These are phyloP conservation scores for Solanum ossicruentum DNA, from an alignment of 257 asterid species.

Conservation along the genomic window DNA sequence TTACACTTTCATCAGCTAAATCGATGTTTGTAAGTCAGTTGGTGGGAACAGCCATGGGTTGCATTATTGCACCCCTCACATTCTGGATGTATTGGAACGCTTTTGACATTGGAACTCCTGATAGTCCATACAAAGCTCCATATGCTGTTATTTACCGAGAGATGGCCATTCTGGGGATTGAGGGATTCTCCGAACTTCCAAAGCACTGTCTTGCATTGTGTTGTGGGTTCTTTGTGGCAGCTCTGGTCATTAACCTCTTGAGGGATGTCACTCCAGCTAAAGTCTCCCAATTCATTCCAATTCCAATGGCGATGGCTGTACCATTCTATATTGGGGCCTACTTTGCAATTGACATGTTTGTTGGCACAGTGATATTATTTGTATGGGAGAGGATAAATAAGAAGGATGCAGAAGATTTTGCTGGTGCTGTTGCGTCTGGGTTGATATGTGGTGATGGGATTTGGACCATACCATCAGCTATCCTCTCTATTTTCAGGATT, in stretches of 20 bases:
- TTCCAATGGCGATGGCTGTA: conserved; percentile 95
- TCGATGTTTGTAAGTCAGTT: conserved; percentile 94
- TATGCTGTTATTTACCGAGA: conserved; percentile 81
- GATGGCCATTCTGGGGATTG: conserved; percentile 89
- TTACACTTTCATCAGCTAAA: conserved; percentile 77
- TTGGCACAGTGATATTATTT: conserved; percentile 71
- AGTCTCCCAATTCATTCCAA: conserved; percentile 63
- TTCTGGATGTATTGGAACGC: conserved; percentile 93
- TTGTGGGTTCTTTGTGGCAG: conserved; percentile 64
- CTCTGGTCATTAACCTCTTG: conserved; percentile 49
- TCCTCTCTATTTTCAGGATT: conserved; percentile 79
- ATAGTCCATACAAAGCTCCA: conserved; percentile 93
- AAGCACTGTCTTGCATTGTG: conserved; percentile 76
- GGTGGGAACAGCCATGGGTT: conserved; percentile 92
- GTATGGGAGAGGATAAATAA: conserved; percentile 72
- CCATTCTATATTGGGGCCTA: conserved; percentile 94
- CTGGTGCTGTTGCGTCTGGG: conserved; percentile 91
- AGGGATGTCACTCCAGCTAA: conserved; percentile 50
- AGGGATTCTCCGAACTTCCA: conserved; percentile 91
- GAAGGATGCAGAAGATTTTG: conserved; percentile 66
- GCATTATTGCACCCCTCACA: conserved; percentile 90
- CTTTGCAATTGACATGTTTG: conserved; percentile 93
- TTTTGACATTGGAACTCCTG: conserved; percentile 84
- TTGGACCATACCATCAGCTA: conserved; percentile 93
- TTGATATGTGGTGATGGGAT: conserved; percentile 91